phyloP scores from a whole-genome alignment of 2,329 filamentous ascomycete species.

The Aspergillus sclerotialis region DNA sequence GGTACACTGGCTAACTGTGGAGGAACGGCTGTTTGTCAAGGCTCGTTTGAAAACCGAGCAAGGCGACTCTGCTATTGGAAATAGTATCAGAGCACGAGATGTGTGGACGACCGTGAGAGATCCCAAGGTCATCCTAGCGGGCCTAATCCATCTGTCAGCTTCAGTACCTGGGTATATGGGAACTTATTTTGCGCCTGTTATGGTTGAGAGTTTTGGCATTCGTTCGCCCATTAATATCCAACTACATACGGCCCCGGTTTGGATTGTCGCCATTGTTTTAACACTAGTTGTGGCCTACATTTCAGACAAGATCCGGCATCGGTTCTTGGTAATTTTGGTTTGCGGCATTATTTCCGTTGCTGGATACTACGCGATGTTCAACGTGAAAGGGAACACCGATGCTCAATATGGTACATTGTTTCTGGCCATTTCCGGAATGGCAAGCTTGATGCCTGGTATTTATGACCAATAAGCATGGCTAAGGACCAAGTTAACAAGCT shows the following conservation, averaged over 20 bases:
- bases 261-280: constrained; percentile 25
- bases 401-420: constrained; percentile 22
- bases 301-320: constrained; percentile 20
- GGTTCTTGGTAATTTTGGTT: constrained; percentile 23
- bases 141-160: constrained; percentile 47
- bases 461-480: not conserved
- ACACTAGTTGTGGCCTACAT: constrained; percentile 22
- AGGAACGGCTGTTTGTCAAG: constrained; percentile 41
- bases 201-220: constrained; percentile 36
- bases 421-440: constrained; percentile 15
- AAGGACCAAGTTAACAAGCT: not conserved
- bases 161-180: constrained; percentile 37
- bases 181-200: constrained; percentile 43
- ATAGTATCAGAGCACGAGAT: constrained; percentile 36
- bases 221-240: constrained; percentile 50
- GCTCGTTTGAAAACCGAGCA: constrained; percentile 43
- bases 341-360: constrained; percentile 21
- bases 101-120: constrained; percentile 43
- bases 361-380: constrained; percentile 23
- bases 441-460: constrained; percentile 17
- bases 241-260: constrained; percentile 46
- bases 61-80: constrained; percentile 39
- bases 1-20: constrained; percentile 40
- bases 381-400: constrained; percentile 14
- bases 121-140: constrained; percentile 42